Evolutionary conservation across 2,329 filamentous ascomycete species (phyloP), one percentile per base, ranked within the genome.

Genomic region (Claviceps maximensis): DNA sequence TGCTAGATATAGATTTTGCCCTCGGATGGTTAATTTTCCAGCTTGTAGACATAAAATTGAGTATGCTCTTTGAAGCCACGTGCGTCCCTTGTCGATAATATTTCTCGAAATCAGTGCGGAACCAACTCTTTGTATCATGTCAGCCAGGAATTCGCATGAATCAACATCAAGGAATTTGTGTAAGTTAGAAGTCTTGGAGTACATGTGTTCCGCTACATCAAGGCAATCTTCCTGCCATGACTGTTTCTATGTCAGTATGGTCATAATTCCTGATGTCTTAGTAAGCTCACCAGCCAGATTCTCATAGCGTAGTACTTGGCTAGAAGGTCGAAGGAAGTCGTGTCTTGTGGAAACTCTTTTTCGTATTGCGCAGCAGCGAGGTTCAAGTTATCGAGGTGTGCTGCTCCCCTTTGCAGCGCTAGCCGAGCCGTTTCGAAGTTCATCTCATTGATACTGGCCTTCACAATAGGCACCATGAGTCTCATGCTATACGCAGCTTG

Each of bases 181-280:
- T 10, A 68, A 65, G n/a, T 56, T 69, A 59, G 70, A 68, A 1
- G 80, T 67, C 59, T 86, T 86, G 38, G 67, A 67, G 65, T 84
- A 90, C 74, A 93, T 81, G 65, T 88, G 81, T 52, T 95, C 87
- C 29, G 87, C 87, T 48, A 89, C 77, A 54, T 91, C 86, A 15
- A 86, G 72, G 42, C 84, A 79, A 42, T 79, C 74, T 62, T 89
- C 83, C 59, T 82, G 81, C 82, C 84, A 95, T 31, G 83, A 78
- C 87, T 91, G 49, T 19, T 10, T 10, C 19, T 17, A 2, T 12
- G 50, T 64, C 49, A 67, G 61, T 25, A 31, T 45, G 12, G 48
- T 25, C 12, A 25, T 2, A 2, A 15, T 13, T 29, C 17, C 33
- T 38, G 59, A 44, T 51, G 1, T 51, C 56, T 40, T 46, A 9